A percentile compares a stretch with the other conserved stretches of the same genome.
These are phyloP conservation scores for Psilocybe azurescens DNA, from an alignment of 768 basidiomycete genomes.

Conservation along the genomic window DNA sequence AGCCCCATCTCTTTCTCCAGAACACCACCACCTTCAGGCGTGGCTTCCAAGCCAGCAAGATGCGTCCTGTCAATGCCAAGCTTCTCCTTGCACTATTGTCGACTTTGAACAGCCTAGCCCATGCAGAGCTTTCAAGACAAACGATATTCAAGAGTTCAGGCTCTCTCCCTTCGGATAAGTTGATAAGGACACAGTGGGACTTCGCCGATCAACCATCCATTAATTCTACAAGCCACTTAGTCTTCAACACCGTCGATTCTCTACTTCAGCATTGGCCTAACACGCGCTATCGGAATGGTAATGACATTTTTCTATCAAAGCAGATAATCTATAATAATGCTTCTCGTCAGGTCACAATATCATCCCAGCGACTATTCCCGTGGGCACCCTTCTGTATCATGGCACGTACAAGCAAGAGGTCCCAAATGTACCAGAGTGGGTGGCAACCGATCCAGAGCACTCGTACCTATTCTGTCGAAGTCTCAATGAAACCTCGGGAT, in stretches of 20 bases:
- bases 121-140: neutral
- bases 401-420: conserved; percentile 31
- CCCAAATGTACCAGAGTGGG: conserved; percentile 41
- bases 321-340: neutral
- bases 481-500: conserved; percentile 21
- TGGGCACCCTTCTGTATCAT: conserved; percentile 43
- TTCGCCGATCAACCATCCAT: conserved; percentile 10
- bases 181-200: conserved; percentile 12
- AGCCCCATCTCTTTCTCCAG: no score
- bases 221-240: conserved; percentile 32
- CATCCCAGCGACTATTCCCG: conserved; percentile 36
- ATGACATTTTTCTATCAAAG: neutral
- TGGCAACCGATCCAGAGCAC: conserved; percentile 44
- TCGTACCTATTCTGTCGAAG: conserved; percentile 42
- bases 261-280: conserved; percentile 50
- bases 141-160: neutral
- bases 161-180: neutral
- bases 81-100: neutral
- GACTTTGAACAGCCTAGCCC: neutral
- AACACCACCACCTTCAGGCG: neutral
- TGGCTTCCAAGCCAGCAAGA: neutral
- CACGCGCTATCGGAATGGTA: conserved; percentile 51
- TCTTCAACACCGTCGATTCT: conserved; percentile 38
- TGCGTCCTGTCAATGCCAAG: neutral
- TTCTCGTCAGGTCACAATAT: conserved; percentile 36